A percentile compares a stretch with the other conserved stretches of the same genome.
Evolutionary conservation across 768 basidiomycete species (phyloP).

Genomic region (Boletus pseudo-olivaceus): DNA sequence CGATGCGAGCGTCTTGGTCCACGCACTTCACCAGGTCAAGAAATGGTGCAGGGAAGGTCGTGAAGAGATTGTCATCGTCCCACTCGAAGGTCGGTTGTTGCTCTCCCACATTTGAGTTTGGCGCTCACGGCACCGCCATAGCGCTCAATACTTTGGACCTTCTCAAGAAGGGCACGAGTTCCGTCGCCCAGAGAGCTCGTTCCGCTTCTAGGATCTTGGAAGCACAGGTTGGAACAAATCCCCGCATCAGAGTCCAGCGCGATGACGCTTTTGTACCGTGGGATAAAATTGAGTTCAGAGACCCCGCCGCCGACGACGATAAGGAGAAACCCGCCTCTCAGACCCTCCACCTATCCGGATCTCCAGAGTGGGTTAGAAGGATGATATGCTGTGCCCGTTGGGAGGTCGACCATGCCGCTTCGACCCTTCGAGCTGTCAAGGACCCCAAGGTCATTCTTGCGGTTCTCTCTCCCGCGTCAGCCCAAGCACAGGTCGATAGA

Average conservation of each 20-base stretch:
- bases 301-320: constrained; percentile 25
- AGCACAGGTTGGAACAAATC: constrained; percentile 78
- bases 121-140: constrained; percentile 30
- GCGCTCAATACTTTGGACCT: constrained; percentile 89
- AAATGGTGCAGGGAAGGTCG: constrained; percentile 77
- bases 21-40: constrained; percentile 75
- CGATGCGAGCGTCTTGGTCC: constrained; percentile 79
- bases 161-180: constrained; percentile 84
- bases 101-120: neutral
- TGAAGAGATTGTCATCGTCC: constrained; percentile 76
- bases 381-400: constrained; percentile 81
- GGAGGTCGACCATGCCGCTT: constrained; percentile 57
- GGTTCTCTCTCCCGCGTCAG: constrained; percentile 38
- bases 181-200: constrained; percentile 78
- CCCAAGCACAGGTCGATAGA: constrained; percentile 27
- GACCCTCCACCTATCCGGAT: constrained; percentile 32
- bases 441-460: constrained; percentile 61
- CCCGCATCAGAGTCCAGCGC: constrained; percentile 75
- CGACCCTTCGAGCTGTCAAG: constrained; percentile 21
- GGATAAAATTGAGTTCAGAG: constrained; percentile 64
- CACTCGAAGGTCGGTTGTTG: constrained; percentile 72
- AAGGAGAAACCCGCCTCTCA: constrained; percentile 25
- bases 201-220: constrained; percentile 87
- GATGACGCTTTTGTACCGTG: constrained; percentile 82
- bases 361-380: constrained; percentile 83